A percentile compares a stretch with the other conserved stretches of the same genome.
These are phyloP conservation scores for Geranium brycei DNA, from an alignment of 345 rosid species.

Conservation along the genomic window DNA sequence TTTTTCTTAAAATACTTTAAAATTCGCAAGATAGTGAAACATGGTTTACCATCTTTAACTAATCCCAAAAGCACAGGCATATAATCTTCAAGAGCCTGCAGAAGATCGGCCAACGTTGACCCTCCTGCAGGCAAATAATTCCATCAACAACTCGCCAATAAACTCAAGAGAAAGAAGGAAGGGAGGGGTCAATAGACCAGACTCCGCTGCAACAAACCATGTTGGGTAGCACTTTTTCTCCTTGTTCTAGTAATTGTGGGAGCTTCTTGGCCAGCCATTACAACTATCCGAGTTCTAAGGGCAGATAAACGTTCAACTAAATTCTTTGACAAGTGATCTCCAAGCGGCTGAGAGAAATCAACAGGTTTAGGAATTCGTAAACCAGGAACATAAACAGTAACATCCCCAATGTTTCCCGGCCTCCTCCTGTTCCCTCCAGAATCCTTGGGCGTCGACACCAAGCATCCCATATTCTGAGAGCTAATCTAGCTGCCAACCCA, in stretches of 20 bases:
- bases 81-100: constrained; percentile 94
- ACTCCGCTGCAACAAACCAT: constrained; percentile 40
- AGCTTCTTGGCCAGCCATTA: constrained; percentile 97
- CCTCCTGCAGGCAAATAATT: constrained; percentile 42
- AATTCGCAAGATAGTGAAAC: not conserved
- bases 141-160: constrained; percentile 6
- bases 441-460: constrained; percentile 75
- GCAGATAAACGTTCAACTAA: constrained; percentile 73
- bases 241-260: constrained; percentile 86
- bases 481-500: constrained; percentile 22
- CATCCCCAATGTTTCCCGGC: constrained; percentile 83
- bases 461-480: constrained; percentile 66
- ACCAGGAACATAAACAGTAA: constrained; percentile 83
- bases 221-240: constrained; percentile 88
- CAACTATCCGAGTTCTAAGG: constrained; percentile 81
- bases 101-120: constrained; percentile 87
- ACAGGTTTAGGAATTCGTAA: constrained; percentile 84
- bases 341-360: constrained; percentile 64
- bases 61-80: constrained; percentile 83
- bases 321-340: constrained; percentile 55
- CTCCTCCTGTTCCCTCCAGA: constrained; percentile 64
- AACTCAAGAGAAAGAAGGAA: not conserved
- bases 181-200: not conserved
- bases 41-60: constrained; percentile 63
- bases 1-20: not conserved